Evolutionary conservation across 768 basidiomycete genomes (phyloP), one percentile per base, ranked within the genome.

Genomic region (Tulasnella sp.): DNA sequence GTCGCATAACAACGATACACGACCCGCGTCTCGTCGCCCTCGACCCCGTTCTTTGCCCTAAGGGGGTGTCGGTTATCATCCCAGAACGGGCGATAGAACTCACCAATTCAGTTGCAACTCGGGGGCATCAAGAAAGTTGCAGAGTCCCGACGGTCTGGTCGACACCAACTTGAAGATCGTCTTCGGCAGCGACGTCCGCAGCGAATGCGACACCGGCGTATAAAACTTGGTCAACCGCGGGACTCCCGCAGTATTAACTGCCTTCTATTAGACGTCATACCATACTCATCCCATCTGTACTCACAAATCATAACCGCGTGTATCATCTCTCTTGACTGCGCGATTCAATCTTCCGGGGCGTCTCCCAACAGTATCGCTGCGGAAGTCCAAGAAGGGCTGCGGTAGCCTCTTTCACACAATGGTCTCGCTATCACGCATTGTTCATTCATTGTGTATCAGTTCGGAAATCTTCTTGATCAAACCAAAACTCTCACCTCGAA

Each of bases 1-100:
- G 94, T 98, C 3, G 94, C 94, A 68, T 97, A 98, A 69, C 82
- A 90, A 50, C 94, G 75, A 69, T 98, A 98, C 31, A 98, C 90
- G 39, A 98, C 87, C 58, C 86, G 75, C 74, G 87, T 64, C 37
- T 72, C 71, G 51, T 73, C 67, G 14, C 57, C 54, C 8, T 57
- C 60, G 29, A 61, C 49, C 19, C 56, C 61, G 19, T 62, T 57
- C 29, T 37, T 57, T 50, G 48, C 27, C 49, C 61, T 49, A 50
- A 52, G 32, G 43, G 51, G 41, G 58, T 58, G 54, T 41, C 42
- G 32, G 36, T 57, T 46, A 41, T 54, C 41, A 19, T 46, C 53
- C 57, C 61, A 59, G 63, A 61, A 43, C 62, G 49, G 40, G 52
- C 36, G 49, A 37, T 35, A 36, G 9, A n/a, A 57, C 45, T 21